Conservation (phyloP, 495 filamentous ascomycete genomes). For the Aspergillus bertholletiae region DNA sequence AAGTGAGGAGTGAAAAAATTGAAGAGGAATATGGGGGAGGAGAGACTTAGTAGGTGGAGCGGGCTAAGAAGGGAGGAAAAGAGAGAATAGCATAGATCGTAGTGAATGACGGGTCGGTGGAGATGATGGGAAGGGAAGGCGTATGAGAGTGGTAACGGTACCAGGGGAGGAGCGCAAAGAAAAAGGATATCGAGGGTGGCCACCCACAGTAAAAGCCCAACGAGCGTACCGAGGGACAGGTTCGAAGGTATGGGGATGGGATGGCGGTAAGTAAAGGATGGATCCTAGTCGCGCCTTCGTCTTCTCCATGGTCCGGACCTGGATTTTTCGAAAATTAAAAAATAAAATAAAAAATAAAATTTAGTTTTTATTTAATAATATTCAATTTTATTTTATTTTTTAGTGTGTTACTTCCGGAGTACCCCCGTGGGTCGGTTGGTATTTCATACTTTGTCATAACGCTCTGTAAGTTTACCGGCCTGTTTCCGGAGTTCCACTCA, state of each 20-base stretch:
- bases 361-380: conserved; percentile 8
- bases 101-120: conserved; percentile 21
- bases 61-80: conserved; percentile 17
- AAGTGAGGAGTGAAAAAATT: conserved; percentile 10
- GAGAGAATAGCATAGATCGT: conserved; percentile 16
- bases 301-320: conserved; percentile 13
- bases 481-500: conserved; percentile 25
- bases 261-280: conserved; percentile 23
- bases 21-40: conserved; percentile 19
- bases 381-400: conserved; percentile 12
- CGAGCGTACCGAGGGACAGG: conserved; percentile 25
- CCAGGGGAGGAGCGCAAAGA: conserved; percentile 22
- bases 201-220: conserved; percentile 19
- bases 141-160: conserved; percentile 30
- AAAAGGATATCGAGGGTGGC: conserved; percentile 18
- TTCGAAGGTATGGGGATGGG: conserved; percentile 10
- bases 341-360: conserved; percentile 7
- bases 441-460: conserved; percentile 23
- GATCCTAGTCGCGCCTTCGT: conserved; percentile 20
- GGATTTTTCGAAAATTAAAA: not conserved
- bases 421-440: conserved; percentile 25
- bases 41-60: conserved; percentile 22
- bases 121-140: conserved; percentile 14
- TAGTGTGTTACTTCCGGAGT: conserved; percentile 28
- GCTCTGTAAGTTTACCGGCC: conserved; percentile 23